Base-by-base conservation (phyloP, 345 rosid genomes). In the Eucalyptus cloeziana region DNA sequence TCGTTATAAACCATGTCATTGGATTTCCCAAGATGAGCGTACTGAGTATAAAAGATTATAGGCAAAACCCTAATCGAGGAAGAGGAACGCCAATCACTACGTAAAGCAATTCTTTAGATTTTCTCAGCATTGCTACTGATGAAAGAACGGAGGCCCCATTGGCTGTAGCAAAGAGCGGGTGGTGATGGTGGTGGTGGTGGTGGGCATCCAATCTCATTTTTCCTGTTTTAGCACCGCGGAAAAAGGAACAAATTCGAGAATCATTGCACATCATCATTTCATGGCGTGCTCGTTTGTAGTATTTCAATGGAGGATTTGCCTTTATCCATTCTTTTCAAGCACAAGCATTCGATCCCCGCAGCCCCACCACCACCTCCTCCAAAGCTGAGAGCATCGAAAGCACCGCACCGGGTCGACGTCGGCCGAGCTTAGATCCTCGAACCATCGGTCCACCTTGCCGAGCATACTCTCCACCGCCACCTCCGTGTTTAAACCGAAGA, bases 261-360 rank as follows among this genome's bases (percentile, higher is more conserved):
- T 88, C 90, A 92, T 92, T 15, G 33, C 88, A 58, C 89, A 86
- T 88, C 92, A 87, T 90, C 52, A 17, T 86, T 85, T 86, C 90
- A 52, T 49, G 88, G 87, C 52, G 86, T 62, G 89, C 31, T 24
- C 49, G 87, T 86, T 62, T 76, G 43, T 88, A 88, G 88, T 13
- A 27, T 71, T 21, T 44, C 76, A 85, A 86, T 58, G 85, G 47
- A 40, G 40, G 50, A 37, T 49, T 24, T 50, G 49, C 52, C 91
- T 89, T 88, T 85, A 81, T 85, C 86, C 90, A 87, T 87, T 88
- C 92, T 88, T 89, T 90, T 87, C 44, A 31, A 80, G 81, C 85
- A 87, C 47, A 40, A 76, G 85, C 85, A 76, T 76, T 40, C 85
- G 85, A 76, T 40, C 85, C 47, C 85, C 30, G 43, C 85, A 21